Conservation (phyloP, 148 eudicot genomes). For the Rhododendron kiyosumense region DNA sequence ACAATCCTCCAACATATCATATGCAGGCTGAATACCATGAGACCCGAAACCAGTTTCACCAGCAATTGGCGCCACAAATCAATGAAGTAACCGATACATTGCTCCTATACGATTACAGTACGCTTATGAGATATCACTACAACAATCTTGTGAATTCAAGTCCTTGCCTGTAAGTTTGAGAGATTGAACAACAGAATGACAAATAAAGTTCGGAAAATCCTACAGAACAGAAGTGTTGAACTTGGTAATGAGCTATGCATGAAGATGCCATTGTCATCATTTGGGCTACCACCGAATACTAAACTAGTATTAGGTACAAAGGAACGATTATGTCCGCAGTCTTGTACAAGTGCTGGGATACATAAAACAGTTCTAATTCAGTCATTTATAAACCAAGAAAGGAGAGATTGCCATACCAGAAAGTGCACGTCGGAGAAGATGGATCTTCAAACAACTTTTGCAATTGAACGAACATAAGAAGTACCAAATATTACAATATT, state of each 20-base stretch:
- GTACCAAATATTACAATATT: background rate
- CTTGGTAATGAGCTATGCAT: background rate
- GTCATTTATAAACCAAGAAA: background rate
- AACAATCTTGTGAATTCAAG: background rate
- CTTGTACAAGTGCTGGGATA: background rate
- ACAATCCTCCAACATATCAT: background rate
- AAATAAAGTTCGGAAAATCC: background rate
- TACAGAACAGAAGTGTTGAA: background rate
- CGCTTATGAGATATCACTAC: background rate
- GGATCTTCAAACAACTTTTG: background rate
- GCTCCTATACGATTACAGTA: background rate
- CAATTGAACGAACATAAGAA: background rate
- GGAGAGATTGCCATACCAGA: background rate
- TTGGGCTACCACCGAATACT: background rate
- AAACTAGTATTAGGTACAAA: background rate
- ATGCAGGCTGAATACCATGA: background rate
- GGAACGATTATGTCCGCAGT: background rate
- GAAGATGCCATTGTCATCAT: background rate
- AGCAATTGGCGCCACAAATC: background rate
- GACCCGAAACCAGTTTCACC: background rate
- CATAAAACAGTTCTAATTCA: background rate
- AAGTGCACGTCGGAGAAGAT: background rate
- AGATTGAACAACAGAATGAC: background rate
- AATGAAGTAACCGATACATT: background rate
- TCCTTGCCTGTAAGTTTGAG: background rate